Conservation (phyloP, 2,329 filamentous ascomycete species). For the Bipolaris gigantea region DNA sequence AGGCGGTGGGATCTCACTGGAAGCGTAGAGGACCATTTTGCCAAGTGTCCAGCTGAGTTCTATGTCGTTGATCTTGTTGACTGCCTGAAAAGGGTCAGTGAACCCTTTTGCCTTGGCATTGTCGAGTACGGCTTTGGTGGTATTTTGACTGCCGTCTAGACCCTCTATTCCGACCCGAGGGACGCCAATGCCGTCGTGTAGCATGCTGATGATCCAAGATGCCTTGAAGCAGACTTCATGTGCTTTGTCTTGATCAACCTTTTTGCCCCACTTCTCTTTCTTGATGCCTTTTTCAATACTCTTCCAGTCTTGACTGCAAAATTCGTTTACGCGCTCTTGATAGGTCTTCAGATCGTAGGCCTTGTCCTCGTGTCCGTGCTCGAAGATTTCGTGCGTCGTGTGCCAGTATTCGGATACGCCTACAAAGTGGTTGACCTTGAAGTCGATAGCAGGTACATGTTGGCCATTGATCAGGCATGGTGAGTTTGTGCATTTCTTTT, state of each 20-base stretch:
- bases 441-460: constrained; percentile 93
- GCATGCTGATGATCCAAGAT: constrained; percentile 94
- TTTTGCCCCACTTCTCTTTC: constrained; percentile 71
- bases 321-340: constrained; percentile 79
- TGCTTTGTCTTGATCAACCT: constrained; percentile 72
- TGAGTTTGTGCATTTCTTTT: constrained; percentile 76
- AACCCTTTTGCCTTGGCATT: constrained; percentile 74
- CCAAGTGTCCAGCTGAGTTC: constrained; percentile 98
- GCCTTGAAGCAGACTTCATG: constrained; percentile 96
- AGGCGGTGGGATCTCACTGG: constrained; percentile 76
- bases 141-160: constrained; percentile 61
- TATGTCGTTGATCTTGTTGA: constrained; percentile 86
- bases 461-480: constrained; percentile 90
- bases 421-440: constrained; percentile 95
- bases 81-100: constrained; percentile 83
- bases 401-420: constrained; percentile 99
- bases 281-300: constrained; percentile 69
- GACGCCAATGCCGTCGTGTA: constrained; percentile 94
- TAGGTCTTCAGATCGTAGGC: constrained; percentile 91
- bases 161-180: constrained; percentile 80
- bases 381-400: constrained; percentile 92
- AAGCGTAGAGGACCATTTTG: constrained; percentile 93
- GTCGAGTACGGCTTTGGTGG: constrained; percentile 69
- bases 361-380: constrained; percentile 71
- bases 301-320: constrained; percentile 82